Evolutionary conservation across 768 basidiomycete species (phyloP), one percentile per base, ranked within the genome.

Genomic region (Crassisporium funariophilum): DNA sequence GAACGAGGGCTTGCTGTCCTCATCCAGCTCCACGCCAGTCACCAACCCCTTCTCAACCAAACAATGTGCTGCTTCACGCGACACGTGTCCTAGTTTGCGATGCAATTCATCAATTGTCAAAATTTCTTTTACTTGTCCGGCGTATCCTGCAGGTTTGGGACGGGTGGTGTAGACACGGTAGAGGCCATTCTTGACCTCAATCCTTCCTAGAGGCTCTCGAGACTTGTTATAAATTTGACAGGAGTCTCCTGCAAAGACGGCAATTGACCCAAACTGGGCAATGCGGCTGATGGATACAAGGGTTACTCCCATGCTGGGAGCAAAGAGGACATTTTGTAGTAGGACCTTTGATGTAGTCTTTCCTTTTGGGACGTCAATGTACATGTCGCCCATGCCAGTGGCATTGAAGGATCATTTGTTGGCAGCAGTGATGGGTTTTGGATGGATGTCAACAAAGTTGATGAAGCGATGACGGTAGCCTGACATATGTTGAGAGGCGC

Each of bases 381-480:
- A 46, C 33, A 61, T 44, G 35, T 49, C 47, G 8, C 56, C 57
- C 17, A 41, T 46, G 12, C 59, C 57, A 9, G 41, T 40, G 3
- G 54, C 56, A 23, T 43, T 35, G 25, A 59, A 59, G 2, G 25
- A 22, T 4, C 49, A 29, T 38, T 57, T 60, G 31, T 59, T 53
- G 10, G 61, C 59, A 12, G 55, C 53, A 8, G 49, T 50, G 27
- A 62, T 55, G 17, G 34, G 48, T 20, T 49, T 48, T 0, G 54
- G 54, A 2, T 47, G 17, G 21, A 55, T 59, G 9, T 48, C 13
- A 22, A 44, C 19, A 36, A 52, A 59, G 27, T 54, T 54, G 27
- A 50, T 46, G 44, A 59, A 50, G 20, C 41, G 42, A 33, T 58
- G 40, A 8, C 25, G 23, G 40, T 10, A 22, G 5, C 40, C 40